Evolutionary conservation across 768 basidiomycete species (phyloP).

Genomic region (Trametes coccinea): DNA sequence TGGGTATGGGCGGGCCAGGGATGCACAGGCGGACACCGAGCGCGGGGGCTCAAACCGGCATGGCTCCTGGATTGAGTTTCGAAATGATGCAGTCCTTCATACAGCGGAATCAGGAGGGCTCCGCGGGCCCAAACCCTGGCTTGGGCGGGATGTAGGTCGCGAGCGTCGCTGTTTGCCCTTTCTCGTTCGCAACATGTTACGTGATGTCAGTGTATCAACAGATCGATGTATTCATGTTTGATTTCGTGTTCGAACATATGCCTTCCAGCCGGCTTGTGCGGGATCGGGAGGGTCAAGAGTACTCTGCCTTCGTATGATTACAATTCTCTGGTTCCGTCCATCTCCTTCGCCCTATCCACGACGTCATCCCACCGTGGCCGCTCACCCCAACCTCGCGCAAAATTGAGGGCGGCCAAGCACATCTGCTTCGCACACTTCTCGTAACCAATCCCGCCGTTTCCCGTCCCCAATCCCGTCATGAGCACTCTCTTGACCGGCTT

Average conservation of each 20-base stretch:
- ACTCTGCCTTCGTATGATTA: too few relatives aligned
- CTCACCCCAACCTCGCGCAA: conserved; percentile 7
- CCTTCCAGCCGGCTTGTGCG: too few relatives aligned
- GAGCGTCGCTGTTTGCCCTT: background rate
- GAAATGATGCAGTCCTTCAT: conserved; percentile 51
- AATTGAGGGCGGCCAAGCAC: conserved; percentile 13
- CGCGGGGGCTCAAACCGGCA: conserved; percentile 11
- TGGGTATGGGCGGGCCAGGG: conserved; percentile 25
- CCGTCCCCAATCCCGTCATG: conserved; percentile 26
- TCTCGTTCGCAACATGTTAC: background rate
- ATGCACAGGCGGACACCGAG: conserved; percentile 31
- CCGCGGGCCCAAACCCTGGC: conserved; percentile 17
- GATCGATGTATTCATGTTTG: too few relatives aligned
- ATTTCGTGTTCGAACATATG: too few relatives aligned
- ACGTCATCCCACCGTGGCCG: conserved; percentile 16
- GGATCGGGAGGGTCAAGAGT: too few relatives aligned
- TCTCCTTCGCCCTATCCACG: background rate
- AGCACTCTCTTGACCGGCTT: conserved; percentile 14
- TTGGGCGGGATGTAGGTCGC: conserved; percentile 18
- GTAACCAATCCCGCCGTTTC: conserved; percentile 4
- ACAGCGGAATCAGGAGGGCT: conserved; percentile 40
- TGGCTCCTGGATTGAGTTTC: conserved; percentile 34
- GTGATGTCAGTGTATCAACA: too few relatives aligned
- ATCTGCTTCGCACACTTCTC: conserved; percentile 9
- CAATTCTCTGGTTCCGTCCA: conserved; percentile 1